These are phyloP conservation scores for Penicillium coffeae DNA, from an alignment of 495 filamentous ascomycete species.

Conservation along the genomic window DNA sequence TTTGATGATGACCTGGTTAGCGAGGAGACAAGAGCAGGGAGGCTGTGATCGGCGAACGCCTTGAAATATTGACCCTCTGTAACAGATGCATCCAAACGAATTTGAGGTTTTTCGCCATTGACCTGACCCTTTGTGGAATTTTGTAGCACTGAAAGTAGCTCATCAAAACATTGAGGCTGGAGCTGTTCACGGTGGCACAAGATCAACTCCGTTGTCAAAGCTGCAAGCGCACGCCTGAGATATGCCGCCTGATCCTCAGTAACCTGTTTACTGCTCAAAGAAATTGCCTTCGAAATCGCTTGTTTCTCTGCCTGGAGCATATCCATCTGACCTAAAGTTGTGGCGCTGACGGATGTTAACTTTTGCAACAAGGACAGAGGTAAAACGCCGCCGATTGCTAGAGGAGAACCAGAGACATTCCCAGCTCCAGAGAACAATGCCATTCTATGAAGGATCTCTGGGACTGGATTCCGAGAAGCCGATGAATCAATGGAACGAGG, in stretches of 20 bases:
- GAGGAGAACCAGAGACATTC: conserved; percentile 16
- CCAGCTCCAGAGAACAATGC: conserved; percentile 36
- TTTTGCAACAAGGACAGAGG: conserved; percentile 55
- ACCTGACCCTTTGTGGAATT: not conserved
- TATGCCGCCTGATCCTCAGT: conserved; percentile 42
- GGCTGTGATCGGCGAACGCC: conserved; percentile 24
- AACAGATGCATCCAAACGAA: conserved; percentile 2
- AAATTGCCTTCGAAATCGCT: conserved; percentile 52
- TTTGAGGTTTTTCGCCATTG: not conserved
- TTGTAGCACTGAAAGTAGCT: conserved; percentile 23
- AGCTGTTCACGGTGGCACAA: conserved; percentile 39
- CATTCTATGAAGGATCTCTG: conserved; percentile 33
- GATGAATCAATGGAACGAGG: conserved; percentile 34
- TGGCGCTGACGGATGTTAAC: conserved; percentile 48
- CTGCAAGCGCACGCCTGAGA: conserved; percentile 44
- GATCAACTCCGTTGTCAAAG: conserved; percentile 47
- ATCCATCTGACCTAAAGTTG: conserved; percentile 57
- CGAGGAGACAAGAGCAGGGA: conserved; percentile 31
- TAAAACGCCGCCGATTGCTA: conserved; percentile 50
- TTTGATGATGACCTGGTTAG: conserved; percentile 12
- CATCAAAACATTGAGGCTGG: conserved; percentile 24
- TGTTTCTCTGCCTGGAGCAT: conserved; percentile 64
- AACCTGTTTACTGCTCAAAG: conserved; percentile 43
- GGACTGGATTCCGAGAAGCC: conserved; percentile 28
- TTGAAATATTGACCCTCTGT: conserved; percentile 34